Evolutionary conservation across 1,139 yeast genomes (phyloP), one percentile per base, ranked within the genome.

Genomic region (Kodamaea anthophila): DNA sequence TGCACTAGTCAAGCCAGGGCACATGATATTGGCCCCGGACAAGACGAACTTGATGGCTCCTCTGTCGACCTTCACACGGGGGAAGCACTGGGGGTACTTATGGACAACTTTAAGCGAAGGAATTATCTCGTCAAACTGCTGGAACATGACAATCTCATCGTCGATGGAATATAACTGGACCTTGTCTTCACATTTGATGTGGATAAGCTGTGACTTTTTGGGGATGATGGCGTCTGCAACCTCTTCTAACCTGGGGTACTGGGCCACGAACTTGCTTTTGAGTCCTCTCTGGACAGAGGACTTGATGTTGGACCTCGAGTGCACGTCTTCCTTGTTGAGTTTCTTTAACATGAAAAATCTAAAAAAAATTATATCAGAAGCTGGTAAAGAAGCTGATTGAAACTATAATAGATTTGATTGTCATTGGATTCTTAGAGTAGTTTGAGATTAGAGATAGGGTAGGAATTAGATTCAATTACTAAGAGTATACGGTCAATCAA

Each of bases 21-120:
- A 88, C 96, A 87, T 88, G 46, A 88, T 83, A 50, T 87, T 87
- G 19, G 96, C 96, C 32, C 97, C 97, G 2, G 94, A 82, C 21
- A 88, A 63, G 13, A 88, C 94, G 49, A 88, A 88, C 58, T 88
- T 88, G 51, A 88, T 87, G 30, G 97, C 98, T 35, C 98, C 98
- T 54, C 96, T 72, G 51, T 88, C 98, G 8, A 88, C 97, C 48
- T 80, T 84, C 21, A 88, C 94, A 25, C 73, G 64, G 19, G 96
- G 96, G 59, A 88, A 87, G 21, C 79, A 74, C 7, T 70, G 67
- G 5, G 95, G 94, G 48, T 77, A 84, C 53, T 79, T 78, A 58
- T 88, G 97, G 16, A 88, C 87, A 12, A 85, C 60, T 43, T 68
- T 70, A 42, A 88, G 65, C 21, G 86, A 63, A 10, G 97, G 97